Evolutionary conservation across 108 stramenopile genomes (phyloP).

Genomic region (Heterococcus sp.): DNA sequence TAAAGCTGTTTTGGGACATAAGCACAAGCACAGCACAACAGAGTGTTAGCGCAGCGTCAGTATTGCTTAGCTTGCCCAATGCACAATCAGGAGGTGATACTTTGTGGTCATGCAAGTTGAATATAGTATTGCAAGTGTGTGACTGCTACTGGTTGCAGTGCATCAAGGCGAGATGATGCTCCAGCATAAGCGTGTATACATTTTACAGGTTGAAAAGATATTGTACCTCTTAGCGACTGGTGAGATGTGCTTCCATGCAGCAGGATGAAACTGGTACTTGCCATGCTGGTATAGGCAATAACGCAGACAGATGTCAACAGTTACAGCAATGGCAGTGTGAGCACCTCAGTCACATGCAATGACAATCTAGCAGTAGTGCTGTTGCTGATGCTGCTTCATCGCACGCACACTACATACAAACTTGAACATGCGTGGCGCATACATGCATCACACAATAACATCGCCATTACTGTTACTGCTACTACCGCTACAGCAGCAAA

Average conservation of each 20-base stretch:
- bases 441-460: not conserved
- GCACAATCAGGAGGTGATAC: too few relatives aligned
- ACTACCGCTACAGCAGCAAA: not conserved
- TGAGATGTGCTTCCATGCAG: conserved; percentile 10
- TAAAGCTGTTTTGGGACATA: too few relatives aligned
- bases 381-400: not conserved
- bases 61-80: too few relatives aligned
- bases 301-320: not conserved
- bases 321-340: not conserved
- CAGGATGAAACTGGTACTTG: conserved; percentile 38
- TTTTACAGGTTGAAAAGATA: too few relatives aligned
- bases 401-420: not conserved
- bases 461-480: not conserved
- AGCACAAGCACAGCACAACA: too few relatives aligned
- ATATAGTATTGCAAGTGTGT: too few relatives aligned
- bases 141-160: too few relatives aligned
- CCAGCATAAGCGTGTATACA: too few relatives aligned
- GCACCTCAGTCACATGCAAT: not conserved
- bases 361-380: not conserved
- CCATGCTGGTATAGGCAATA: conserved; percentile 38
- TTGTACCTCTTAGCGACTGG: conserved; percentile 18
- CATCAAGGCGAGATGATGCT: too few relatives aligned
- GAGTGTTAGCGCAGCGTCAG: too few relatives aligned
- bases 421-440: not conserved
- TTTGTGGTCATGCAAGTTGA: too few relatives aligned